These are phyloP conservation scores for Backusella morwellensis DNA, from an alignment of 192 early-diverging fungal genomes.

Conservation along the genomic window DNA sequence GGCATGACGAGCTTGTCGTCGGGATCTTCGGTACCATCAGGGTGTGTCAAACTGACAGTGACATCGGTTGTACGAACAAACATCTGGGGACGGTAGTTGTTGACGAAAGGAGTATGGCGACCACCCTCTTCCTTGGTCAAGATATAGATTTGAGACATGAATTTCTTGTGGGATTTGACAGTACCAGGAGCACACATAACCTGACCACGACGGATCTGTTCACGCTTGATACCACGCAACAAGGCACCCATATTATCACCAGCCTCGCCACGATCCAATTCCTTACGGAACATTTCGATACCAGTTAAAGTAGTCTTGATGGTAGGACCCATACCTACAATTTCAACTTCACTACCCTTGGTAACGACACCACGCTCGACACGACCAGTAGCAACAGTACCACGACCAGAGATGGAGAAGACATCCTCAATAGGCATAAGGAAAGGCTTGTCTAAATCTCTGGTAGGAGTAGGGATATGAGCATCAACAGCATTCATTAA, in stretches of 20 bases:
- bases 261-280: slow-evolving; percentile 93
- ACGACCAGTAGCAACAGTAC: slow-evolving; percentile 92
- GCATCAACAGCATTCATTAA: slow-evolving; percentile 90
- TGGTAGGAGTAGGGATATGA: slow-evolving; percentile 85
- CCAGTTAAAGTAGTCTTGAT: slow-evolving; percentile 92
- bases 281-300: slow-evolving; percentile 99
- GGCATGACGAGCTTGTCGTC: slow-evolving; percentile 98
- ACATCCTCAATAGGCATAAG: slow-evolving; percentile 98
- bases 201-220: slow-evolving; percentile 92
- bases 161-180: slow-evolving; percentile 93
- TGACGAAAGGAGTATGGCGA: slow-evolving; percentile 94
- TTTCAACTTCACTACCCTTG: slow-evolving; percentile 95
- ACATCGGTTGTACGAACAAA: slow-evolving; percentile 96
- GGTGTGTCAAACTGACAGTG: slow-evolving; percentile 80
- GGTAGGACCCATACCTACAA: slow-evolving; percentile 89
- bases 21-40: slow-evolving; percentile 73
- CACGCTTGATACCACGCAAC: slow-evolving; percentile 94
- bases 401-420: slow-evolving; percentile 96
- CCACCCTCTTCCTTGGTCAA: slow-evolving; percentile 98
- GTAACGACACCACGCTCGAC: slow-evolving; percentile 90
- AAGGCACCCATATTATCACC: slow-evolving; percentile 98
- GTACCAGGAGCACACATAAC: slow-evolving; percentile 91
- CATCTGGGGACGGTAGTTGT: slow-evolving; percentile 95
- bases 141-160: slow-evolving; percentile 87
- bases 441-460: slow-evolving; percentile 98